Conservation (phyloP, 1,284 basidiomycete genomes). For the Microbotryum violaceum region DNA sequence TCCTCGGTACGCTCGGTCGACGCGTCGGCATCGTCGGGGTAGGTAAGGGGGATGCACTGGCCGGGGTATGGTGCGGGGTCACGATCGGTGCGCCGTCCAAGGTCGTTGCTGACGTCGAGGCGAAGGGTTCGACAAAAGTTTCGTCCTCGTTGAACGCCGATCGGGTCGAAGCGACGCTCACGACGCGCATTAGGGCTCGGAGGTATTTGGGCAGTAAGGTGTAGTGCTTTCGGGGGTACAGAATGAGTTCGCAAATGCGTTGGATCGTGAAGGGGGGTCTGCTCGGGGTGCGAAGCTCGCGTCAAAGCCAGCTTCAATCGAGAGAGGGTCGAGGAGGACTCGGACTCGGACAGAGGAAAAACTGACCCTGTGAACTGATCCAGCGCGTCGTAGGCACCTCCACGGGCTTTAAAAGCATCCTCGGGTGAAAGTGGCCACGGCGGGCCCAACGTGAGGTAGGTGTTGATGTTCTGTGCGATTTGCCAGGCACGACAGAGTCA, state of each 20-base stretch:
- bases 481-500: slow-evolving; percentile 11
- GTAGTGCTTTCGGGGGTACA: slow-evolving; percentile 65
- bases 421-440: slow-evolving; percentile 22
- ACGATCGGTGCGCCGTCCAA: slow-evolving; percentile 4
- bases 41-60: neutral
- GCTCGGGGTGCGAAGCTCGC: too few relatives aligned
- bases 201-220: slow-evolving; percentile 77
- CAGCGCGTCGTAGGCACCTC: slow-evolving; percentile 28
- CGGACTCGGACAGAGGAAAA: neutral
- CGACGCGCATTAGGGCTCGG: slow-evolving; percentile 73
- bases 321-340: neutral
- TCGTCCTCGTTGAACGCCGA: slow-evolving; percentile 23
- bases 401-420: slow-evolving; percentile 30
- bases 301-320: neutral
- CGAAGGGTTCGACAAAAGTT: neutral
- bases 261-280: slow-evolving; percentile 83
- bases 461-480: slow-evolving; percentile 50
- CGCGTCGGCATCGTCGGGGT: slow-evolving; percentile 3
- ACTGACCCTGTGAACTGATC: slow-evolving; percentile 18
- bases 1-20: neutral
- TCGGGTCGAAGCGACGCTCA: slow-evolving; percentile 66
- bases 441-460: slow-evolving; percentile 39
- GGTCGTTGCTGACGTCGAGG: neutral
- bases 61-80: slow-evolving; percentile 4
- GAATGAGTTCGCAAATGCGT: slow-evolving; percentile 75